Percentiles rank a stretch among this genome's conserved stretches.
phyloP scores from a whole-genome alignment of 192 early-diverging fungal species.

The Entomortierella chlamydospora region DNA sequence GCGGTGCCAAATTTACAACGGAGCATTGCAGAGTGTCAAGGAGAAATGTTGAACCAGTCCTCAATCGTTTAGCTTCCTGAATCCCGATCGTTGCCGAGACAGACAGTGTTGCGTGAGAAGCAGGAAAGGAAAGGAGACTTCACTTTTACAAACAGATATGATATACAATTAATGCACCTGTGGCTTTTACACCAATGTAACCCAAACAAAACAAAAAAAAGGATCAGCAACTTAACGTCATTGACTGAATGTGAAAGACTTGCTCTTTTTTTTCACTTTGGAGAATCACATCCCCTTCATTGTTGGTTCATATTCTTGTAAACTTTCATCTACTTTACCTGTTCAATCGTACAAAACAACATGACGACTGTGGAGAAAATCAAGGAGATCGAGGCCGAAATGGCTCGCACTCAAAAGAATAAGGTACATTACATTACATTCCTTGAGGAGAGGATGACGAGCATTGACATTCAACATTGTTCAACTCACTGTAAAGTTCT shows the following conservation, averaged over 20 bases:
- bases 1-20: background rate
- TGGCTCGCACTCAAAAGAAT: slow-evolving; percentile 94
- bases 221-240: background rate
- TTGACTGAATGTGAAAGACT: background rate
- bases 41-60: too few relatives aligned
- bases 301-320: background rate
- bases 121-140: background rate
- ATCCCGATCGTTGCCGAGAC: background rate
- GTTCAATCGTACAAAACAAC: slow-evolving; percentile 1
- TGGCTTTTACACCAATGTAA: background rate
- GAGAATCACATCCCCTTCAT: background rate
- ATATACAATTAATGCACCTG: background rate
- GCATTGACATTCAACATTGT: background rate
- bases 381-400: slow-evolving; percentile 78
- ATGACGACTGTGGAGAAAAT: slow-evolving; percentile 57
- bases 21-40: slow-evolving; percentile 1
- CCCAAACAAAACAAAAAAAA: slow-evolving; percentile 1
- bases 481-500: too few relatives aligned
- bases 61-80: background rate
- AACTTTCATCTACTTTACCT: background rate
- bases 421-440: slow-evolving; percentile 59
- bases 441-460: background rate
- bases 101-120: background rate
- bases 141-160: too few relatives aligned
- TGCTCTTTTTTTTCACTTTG: background rate